Conservation (phyloP, 179 eudicot species). For the Monotropa hypopitys region DNA sequence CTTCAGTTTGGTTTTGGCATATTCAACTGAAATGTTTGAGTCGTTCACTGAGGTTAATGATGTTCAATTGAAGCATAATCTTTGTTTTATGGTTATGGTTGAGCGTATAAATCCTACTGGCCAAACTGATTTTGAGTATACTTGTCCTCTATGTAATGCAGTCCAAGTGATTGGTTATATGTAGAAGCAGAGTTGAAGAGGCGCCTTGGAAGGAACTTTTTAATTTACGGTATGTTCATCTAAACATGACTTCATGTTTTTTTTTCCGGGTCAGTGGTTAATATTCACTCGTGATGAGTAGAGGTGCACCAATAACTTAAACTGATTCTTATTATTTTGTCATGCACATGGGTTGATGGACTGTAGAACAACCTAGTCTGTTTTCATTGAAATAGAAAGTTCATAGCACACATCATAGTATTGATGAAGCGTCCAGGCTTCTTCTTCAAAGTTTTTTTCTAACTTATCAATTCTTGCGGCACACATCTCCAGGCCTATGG, state of each 20-base stretch:
- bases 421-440: not conserved
- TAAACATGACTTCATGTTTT: not conserved
- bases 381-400: not conserved
- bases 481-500: too few species aligned
- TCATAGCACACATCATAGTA: not conserved
- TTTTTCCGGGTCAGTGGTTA: not conserved
- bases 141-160: constrained; percentile 27
- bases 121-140: constrained; percentile 5
- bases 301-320: not conserved
- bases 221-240: constrained; percentile 57
- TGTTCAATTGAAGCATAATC: not conserved
- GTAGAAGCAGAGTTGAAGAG: constrained; percentile 80
- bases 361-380: not conserved
- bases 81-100: not conserved
- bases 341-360: not conserved
- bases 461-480: not conserved
- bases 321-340: not conserved
- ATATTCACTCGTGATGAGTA: not conserved
- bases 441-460: not conserved
- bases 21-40: not conserved
- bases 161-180: constrained; percentile 99
- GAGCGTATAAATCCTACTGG: not conserved
- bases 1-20: not conserved
- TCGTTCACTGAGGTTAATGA: not conserved
- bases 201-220: constrained; percentile 71